Evolutionary conservation across 805 yeast genomes (phyloP).

Genomic region (Monosporozyma aerobia): DNA sequence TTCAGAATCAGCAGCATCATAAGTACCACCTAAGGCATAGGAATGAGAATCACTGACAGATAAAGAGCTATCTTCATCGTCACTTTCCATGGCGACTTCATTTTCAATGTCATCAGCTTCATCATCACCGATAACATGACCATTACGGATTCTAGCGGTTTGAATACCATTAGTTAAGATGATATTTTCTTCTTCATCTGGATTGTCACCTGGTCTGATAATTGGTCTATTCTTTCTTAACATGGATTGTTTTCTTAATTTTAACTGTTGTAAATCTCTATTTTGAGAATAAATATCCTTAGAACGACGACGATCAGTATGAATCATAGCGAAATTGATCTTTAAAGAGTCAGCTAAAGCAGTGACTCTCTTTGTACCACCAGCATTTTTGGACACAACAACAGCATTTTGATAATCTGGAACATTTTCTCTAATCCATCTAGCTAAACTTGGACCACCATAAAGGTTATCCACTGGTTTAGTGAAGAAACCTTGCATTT

Average conservation of each 20-base stretch:
- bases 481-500: constrained; percentile 97
- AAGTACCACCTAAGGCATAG: constrained; percentile 72
- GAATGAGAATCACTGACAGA: constrained; percentile 27
- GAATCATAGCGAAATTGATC: constrained; percentile 97
- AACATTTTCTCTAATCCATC: constrained; percentile 90
- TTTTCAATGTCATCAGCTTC: constrained; percentile 31
- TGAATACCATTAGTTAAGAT: constrained; percentile 74
- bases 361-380: constrained; percentile 97
- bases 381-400: constrained; percentile 97
- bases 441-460: constrained; percentile 93
- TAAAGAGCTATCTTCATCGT: constrained; percentile 15
- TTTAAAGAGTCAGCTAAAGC: constrained; percentile 94
- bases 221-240: constrained; percentile 37
- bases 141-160: constrained; percentile 92
- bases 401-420: constrained; percentile 82
- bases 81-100: constrained; percentile 27
- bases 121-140: constrained; percentile 92
- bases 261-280: constrained; percentile 29
- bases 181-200: constrained; percentile 54
- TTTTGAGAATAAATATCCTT: constrained; percentile 48
- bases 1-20: constrained; percentile 72
- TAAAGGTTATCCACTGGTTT: constrained; percentile 95
- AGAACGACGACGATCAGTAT: constrained; percentile 90
- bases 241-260: constrained; percentile 41
- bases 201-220: constrained; percentile 35